Evolutionary conservation across 2,329 filamentous ascomycete species (phyloP).

Genomic region (Geosmithia putterillii): DNA sequence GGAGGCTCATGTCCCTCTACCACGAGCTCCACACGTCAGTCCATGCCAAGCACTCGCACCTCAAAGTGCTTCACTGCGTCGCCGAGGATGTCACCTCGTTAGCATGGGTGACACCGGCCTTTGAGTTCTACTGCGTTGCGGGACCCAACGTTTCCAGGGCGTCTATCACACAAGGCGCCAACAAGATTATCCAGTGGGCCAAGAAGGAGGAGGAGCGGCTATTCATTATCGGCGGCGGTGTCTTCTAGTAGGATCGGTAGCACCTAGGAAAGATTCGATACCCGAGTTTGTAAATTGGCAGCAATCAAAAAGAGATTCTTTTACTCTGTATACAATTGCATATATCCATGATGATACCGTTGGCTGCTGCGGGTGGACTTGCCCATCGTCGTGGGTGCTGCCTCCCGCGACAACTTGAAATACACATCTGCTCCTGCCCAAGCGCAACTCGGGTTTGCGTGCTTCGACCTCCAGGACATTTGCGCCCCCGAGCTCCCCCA

Average conservation of each 20-base stretch:
- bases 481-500: neutral
- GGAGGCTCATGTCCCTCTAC: constrained; percentile 74
- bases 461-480: neutral
- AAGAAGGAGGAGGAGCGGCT: constrained; percentile 83
- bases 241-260: constrained; percentile 36
- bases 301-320: no score
- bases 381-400: neutral
- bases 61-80: constrained; percentile 76
- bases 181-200: constrained; percentile 84
- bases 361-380: no score
- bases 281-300: neutral
- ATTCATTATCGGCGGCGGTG: constrained; percentile 96
- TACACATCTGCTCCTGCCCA: neutral
- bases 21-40: constrained; percentile 71
- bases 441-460: neutral
- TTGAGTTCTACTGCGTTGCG: constrained; percentile 93
- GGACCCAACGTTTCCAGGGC: constrained; percentile 54
- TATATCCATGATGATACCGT: no score
- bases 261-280: neutral
- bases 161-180: constrained; percentile 72
- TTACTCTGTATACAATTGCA: no score
- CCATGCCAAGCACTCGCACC: constrained; percentile 72
- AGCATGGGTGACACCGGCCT: constrained; percentile 82
- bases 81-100: constrained; percentile 66
- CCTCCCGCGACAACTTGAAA: no score